Base-by-base conservation (phyloP, 2,329 filamentous ascomycete genomes). In the Ophiocordyceps sinensis region DNA sequence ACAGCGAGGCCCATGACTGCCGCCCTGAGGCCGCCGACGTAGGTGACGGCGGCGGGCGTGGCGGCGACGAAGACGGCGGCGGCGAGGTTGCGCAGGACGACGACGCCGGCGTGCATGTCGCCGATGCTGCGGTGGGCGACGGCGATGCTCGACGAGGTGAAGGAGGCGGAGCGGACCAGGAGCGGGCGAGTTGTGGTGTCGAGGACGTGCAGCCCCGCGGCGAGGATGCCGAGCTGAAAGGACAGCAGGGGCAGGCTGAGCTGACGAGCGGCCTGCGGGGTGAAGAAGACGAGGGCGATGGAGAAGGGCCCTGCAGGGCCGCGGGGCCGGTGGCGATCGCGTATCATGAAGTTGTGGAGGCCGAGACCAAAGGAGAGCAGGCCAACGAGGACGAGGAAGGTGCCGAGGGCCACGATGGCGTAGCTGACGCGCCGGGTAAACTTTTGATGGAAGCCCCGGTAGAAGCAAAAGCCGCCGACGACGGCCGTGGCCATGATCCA, bases 21-120 rank as follows among this genome's bases (percentile, higher is more conserved):
- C 2, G 50, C 49, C 40, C 51, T 54, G 8, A 74, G 54, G 2
- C 62, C 64, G 1, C 57, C 53, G 1, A 43, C 51, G 49, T 30
- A 47, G 43, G 52, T 50, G 12, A 66, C 51, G 1, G 56, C 59
- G 30, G 54, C 55, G 12, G 69, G 66, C 14, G 67, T 42, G 17
- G 56, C 64, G 13, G 70, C 41, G 14, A 67, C 58, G 38, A 71
- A 66, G 3, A 62, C 52, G 6, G 68, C 70, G 0, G 62, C 58
- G 5, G 60, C 49, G 14, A 71, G 37, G 12, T 54, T 59, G 19
- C 66, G 60, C 55, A 66, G 61, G 31, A 63, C 57, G 2, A 54
- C 45, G 3, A 70, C 57, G 28, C 58, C 64, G 4, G 58, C 62
- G 23, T 62, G 54, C 69, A 74, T 73, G 47, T 73, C 68, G 13